Evolutionary conservation across 257 asterid genomes (phyloP).

Genomic region (Solanum piurae): DNA sequence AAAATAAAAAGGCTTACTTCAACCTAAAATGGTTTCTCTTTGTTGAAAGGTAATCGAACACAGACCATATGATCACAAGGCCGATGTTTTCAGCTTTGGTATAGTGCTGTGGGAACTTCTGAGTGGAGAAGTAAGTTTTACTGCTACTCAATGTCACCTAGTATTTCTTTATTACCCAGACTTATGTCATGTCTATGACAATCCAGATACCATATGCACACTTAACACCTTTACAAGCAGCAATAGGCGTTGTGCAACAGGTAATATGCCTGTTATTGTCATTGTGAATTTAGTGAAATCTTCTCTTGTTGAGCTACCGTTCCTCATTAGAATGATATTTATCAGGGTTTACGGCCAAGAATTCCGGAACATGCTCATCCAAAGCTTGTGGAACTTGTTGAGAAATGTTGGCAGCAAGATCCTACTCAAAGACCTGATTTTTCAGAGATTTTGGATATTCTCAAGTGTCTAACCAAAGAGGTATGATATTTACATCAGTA

Average conservation of each 20-base stretch:
- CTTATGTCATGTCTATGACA: background rate
- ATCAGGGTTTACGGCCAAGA: slow-evolving; percentile 36
- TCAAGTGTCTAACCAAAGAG: slow-evolving; percentile 26
- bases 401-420: slow-evolving; percentile 42
- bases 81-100: slow-evolving; percentile 39
- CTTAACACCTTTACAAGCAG: slow-evolving; percentile 41
- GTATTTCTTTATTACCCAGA: background rate
- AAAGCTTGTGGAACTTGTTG: slow-evolving; percentile 27
- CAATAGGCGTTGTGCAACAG: slow-evolving; percentile 34
- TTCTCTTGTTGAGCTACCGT: background rate
- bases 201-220: slow-evolving; percentile 32
- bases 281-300: background rate
- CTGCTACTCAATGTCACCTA: background rate
- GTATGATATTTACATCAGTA: slow-evolving; percentile 4
- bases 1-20: background rate
- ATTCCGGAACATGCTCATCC: slow-evolving; percentile 33
- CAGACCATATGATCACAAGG: slow-evolving; percentile 35
- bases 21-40: background rate
- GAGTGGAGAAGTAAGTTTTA: slow-evolving; percentile 27
- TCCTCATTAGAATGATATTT: background rate
- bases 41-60: slow-evolving; percentile 32
- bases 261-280: slow-evolving; percentile 4
- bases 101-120: slow-evolving; percentile 34
- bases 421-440: slow-evolving; percentile 38
- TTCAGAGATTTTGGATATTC: slow-evolving; percentile 23